Conservation (phyloP, 441 rosid species). For the Mallotus japonicus region DNA sequence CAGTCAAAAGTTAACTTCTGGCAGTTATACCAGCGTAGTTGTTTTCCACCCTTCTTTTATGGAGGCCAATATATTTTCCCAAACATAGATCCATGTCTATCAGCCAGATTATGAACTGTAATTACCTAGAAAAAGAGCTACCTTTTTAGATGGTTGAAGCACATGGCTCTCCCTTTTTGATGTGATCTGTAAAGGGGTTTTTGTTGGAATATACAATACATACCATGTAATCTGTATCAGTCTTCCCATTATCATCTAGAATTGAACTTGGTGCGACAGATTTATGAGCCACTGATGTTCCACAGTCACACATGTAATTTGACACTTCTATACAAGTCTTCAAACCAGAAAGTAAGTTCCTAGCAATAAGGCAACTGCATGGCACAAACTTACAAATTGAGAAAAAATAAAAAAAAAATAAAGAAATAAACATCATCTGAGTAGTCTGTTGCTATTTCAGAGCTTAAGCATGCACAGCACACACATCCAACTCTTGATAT, state of each 20-base stretch:
- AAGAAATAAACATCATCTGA: background rate
- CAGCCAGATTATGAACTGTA: background rate
- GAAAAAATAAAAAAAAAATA: constrained; percentile 4
- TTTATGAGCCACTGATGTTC: constrained; percentile 46
- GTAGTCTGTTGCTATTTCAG: too few relatives aligned
- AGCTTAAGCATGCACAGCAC: background rate
- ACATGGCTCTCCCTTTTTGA: background rate
- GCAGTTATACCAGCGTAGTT: background rate
- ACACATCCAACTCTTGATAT: background rate
- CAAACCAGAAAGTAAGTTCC: constrained; percentile 63
- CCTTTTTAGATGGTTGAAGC: background rate
- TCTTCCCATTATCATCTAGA: constrained; percentile 57
- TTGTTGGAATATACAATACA: constrained; percentile 16
- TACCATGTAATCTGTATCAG: constrained; percentile 49
- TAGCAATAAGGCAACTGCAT: constrained; percentile 79
- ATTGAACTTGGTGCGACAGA: constrained; percentile 48
- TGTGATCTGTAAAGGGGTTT: constrained; percentile 6
- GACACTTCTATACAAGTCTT: constrained; percentile 80
- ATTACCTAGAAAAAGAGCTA: constrained; percentile 5
- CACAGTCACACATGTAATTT: constrained; percentile 63
- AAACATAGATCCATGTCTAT: background rate
- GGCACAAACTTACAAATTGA: constrained; percentile 23
- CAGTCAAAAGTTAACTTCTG: background rate
- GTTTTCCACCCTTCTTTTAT: constrained; percentile 2
- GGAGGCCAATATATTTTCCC: background rate